Evolutionary conservation across 2,329 filamentous ascomycete genomes (phyloP), one percentile per base, ranked within the genome.

Genomic region (Piedraia hortae): DNA sequence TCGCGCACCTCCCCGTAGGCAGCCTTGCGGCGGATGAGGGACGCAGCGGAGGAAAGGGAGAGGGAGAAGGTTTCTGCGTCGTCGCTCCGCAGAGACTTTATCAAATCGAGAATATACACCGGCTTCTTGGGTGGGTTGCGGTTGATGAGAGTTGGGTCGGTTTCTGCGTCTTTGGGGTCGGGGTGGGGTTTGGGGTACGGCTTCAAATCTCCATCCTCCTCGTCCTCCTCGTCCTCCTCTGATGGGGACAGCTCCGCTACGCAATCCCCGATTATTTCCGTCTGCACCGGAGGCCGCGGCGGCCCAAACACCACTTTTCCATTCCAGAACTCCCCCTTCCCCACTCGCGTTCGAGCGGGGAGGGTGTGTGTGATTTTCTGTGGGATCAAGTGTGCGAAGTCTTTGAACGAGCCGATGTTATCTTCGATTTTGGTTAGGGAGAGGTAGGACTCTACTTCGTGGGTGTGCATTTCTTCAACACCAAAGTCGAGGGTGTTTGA

Each of bases 131-230:
- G 62, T 34, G 85, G 91, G 43, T 85, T 67, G 8, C 80, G 61
- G 26, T 72, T 68, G 21, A 93, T 59, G 10, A 90, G 51, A 0
- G 78, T 89, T 4, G 85, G 69, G 34, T 97, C 88, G 16, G 91
- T 80, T 26, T 91, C 78, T 0, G 77, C 82, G 39, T 97, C 85
- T 39, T 88, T 75, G 0, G 65, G 59, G 33, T 97, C 85, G 2
- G 73, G 78, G 36, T 77, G 74, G 1, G 75, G 75, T 41, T 90
- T 91, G 8, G 62, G 60, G 34, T 91, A 90, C 1, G 74, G 61
- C 2, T 63, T 51, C 1, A 93, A 50, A 27, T 73, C 71, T 9
- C 68, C 62, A 14, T 56, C 50, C 14, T 55, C 50, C 5, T 54
- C 47, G 1, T 60, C 56, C 1, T 61, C 57, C 4, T 29, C 31